Evolutionary conservation across 2,329 filamentous ascomycete species (phyloP), one percentile per base, ranked within the genome.

Genomic region (Beauveria rudraprayagi): DNA sequence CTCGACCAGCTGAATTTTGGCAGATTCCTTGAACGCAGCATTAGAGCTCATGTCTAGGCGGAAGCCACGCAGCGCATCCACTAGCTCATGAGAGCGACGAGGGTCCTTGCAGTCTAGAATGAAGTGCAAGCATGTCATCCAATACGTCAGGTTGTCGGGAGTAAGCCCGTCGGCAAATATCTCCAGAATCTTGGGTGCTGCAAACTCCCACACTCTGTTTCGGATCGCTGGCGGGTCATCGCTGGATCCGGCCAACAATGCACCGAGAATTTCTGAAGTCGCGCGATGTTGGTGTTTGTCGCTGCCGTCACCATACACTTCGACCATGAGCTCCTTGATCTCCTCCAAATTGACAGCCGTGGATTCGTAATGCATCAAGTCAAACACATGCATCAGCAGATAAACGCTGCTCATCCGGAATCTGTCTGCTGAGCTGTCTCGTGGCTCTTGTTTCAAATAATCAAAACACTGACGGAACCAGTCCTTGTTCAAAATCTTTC

Each of bases 251-350:
- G 87, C 86, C 28, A 99, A 80, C 68, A 99, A 75, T 5, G 91
- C 92, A 16, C 90, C 92, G 55, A 99, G 78, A 61, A 99, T 97
- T 75, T 99, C 94, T 0, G 94, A 85, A 2, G 94, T 96, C 17
- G 94, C 94, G 57, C 94, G 90, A 72, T 99, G 94, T 72, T 99
- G 93, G 72, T 99, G 94, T 75, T 97, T 97, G 72, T 99, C 94
- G 68, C 87, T 94, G 10, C 95, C 94, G 72, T 99, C 93, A 16
- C 88, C 93, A 69, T 91, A 97, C 0, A 95, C 86, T 2, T 85
- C 83, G 62, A 83, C 78, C 5, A 90, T 85, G 63, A 97, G 80
- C 67, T 92, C 87, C 70, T 93, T 89, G 72, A 99, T 87, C 60
- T 99, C 94, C 6, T 93, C 86, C 67, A 97, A 90, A 0, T 86